Percentiles rank a stretch among this genome's conserved stretches.
phyloP scores from a whole-genome alignment of 2,329 filamentous ascomycete genomes.

The Phoma sp. region DNA sequence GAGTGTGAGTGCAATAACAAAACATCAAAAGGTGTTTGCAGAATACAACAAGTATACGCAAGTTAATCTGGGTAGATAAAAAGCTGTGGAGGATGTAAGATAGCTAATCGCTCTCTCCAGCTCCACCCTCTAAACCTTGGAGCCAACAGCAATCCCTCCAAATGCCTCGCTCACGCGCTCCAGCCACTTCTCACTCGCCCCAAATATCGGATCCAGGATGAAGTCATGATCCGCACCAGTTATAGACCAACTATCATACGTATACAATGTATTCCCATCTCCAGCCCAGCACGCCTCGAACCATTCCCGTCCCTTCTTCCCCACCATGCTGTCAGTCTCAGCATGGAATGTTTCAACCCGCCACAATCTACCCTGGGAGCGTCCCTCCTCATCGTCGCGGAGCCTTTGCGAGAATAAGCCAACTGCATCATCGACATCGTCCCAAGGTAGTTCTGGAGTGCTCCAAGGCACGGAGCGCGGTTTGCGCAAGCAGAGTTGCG shows the following conservation, averaged over 20 bases:
- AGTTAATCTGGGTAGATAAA: too few relatives aligned
- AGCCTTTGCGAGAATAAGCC: constrained; percentile 8
- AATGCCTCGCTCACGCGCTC: constrained; percentile 13
- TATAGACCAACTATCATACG: constrained; percentile 22
- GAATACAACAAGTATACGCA: too few relatives aligned
- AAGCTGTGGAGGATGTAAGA: too few relatives aligned
- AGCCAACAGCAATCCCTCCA: not conserved
- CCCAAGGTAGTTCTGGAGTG: constrained; percentile 15
- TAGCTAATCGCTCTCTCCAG: too few relatives aligned
- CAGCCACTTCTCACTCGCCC: constrained; percentile 24
- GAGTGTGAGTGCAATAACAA: too few relatives aligned
- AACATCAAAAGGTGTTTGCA: too few relatives aligned
- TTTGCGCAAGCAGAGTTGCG: constrained; percentile 30
- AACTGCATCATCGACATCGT: constrained; percentile 26
- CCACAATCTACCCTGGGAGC: constrained; percentile 4
- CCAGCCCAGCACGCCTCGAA: constrained; percentile 30
- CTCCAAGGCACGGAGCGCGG: constrained; percentile 21
- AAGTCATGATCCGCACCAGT: constrained; percentile 27
- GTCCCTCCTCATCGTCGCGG: not conserved
- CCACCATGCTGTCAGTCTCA: constrained; percentile 29
- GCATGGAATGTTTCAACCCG: constrained; percentile 27
- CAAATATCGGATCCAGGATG: constrained; percentile 27
- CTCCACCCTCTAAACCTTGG: too few relatives aligned
- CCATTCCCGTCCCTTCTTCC: constrained; percentile 26
- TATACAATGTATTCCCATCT: not conserved